A percentile compares a stretch with the other conserved stretches of the same genome.
These are phyloP conservation scores for Pseudonitzschia delicatissima DNA, from an alignment of 108 stramenopile species.

Conservation along the genomic window DNA sequence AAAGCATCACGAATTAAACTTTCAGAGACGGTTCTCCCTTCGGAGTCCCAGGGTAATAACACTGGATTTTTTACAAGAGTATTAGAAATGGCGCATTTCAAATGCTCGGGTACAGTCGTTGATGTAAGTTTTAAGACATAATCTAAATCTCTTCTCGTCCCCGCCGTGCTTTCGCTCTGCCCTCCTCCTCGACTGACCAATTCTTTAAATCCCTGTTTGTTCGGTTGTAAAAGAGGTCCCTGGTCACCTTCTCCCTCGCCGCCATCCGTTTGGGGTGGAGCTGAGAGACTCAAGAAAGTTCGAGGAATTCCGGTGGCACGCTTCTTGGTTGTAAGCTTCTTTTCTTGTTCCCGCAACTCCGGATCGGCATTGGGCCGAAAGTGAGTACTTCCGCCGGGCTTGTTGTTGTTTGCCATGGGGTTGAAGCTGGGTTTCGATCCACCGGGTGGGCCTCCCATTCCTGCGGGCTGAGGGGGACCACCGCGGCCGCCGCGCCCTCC, in stretches of 20 bases:
- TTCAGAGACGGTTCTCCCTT: conserved; percentile 79
- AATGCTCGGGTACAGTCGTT: conserved; percentile 72
- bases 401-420: neutral
- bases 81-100: conserved; percentile 77
- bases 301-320: conserved; percentile 79
- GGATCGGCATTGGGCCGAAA: conserved; percentile 79
- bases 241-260: conserved; percentile 29
- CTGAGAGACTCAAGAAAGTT: conserved; percentile 68
- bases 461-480: conserved; percentile 13
- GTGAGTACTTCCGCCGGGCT: conserved; percentile 3
- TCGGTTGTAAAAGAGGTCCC: conserved; percentile 62
- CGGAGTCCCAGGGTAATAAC: conserved; percentile 81
- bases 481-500: conserved; percentile 6
- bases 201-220: conserved; percentile 66
- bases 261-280: conserved; percentile 46
- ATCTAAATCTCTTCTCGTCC: conserved; percentile 58
- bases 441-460: conserved; percentile 17
- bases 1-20: conserved; percentile 79
- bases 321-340: conserved; percentile 54
- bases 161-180: conserved; percentile 48
- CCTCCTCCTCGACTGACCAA: conserved; percentile 76
- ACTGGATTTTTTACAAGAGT: conserved; percentile 71
- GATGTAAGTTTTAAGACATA: conserved; percentile 80
- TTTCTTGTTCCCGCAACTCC: conserved; percentile 73
- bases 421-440: conserved; percentile 5